Evolutionary conservation across 768 basidiomycete species (phyloP).

Genomic region (Leccinum uliginosum): DNA sequence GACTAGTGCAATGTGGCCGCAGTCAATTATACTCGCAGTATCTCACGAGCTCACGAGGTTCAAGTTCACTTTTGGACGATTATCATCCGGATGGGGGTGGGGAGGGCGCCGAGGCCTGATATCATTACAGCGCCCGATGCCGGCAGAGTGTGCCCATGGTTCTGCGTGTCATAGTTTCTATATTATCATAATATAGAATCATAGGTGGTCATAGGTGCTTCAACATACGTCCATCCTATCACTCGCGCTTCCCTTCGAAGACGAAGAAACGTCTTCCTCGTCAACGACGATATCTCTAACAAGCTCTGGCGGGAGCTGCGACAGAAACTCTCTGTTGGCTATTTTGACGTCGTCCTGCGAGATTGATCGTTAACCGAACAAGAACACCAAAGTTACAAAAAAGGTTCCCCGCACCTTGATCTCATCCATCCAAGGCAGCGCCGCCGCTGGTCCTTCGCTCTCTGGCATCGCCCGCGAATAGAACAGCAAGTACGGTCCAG

Average conservation of each 20-base stretch:
- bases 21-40: background rate
- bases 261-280: conserved; percentile 3
- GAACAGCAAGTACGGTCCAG: conserved; percentile 75
- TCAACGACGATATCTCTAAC: conserved; percentile 23
- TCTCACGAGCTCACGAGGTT: background rate
- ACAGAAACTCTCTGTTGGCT: conserved; percentile 36
- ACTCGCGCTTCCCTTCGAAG: background rate
- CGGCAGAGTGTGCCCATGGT: too few species aligned
- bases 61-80: conserved; percentile 1
- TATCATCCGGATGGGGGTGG: background rate
- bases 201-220: background rate
- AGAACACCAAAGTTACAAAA: background rate
- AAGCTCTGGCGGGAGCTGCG: conserved; percentile 29
- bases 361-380: background rate
- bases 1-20: background rate
- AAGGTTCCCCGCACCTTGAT: conserved; percentile 20
- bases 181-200: background rate
- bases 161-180: background rate
- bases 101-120: background rate
- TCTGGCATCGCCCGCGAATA: conserved; percentile 44
- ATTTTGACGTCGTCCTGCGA: conserved; percentile 31
- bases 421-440: conserved; percentile 28
- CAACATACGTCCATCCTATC: conserved; percentile 20
- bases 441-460: conserved; percentile 5
- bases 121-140: background rate